phyloP scores from a whole-genome alignment of 1,284 basidiomycete species.

The Ceratobasidium sp. region DNA sequence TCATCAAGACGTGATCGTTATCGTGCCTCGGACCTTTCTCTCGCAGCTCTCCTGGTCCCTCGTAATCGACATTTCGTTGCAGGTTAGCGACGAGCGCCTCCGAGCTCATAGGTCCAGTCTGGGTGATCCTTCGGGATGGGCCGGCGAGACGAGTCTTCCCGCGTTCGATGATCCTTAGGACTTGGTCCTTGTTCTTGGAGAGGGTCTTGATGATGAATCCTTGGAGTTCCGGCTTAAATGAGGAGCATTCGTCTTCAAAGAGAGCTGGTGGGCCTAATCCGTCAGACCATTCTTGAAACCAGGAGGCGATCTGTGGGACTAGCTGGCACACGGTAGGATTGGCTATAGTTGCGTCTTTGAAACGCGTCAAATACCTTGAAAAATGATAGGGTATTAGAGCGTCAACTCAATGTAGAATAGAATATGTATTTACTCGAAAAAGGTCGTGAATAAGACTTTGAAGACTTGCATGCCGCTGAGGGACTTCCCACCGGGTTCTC shows the following conservation, averaged over 20 bases:
- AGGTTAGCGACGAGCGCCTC: conserved; percentile 1
- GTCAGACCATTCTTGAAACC: conserved; percentile 65
- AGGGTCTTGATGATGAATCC: conserved; percentile 52
- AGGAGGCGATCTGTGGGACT: conserved; percentile 61
- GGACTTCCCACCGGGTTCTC: conserved; percentile 56
- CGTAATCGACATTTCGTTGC: conserved; percentile 59
- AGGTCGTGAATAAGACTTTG: conserved; percentile 63
- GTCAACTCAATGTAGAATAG: not conserved
- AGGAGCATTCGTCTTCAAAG: conserved; percentile 56
- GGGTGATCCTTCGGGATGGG: not conserved
- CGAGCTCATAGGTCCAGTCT: not conserved
- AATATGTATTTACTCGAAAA: conserved; percentile 65
- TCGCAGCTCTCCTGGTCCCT: conserved; percentile 68
- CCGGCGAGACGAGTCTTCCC: not conserved
- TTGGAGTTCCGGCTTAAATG: conserved; percentile 52
- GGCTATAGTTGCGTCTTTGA: conserved; percentile 66
- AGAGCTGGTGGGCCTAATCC: conserved; percentile 59
- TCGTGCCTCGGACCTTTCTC: conserved; percentile 70
- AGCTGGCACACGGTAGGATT: conserved; percentile 63
- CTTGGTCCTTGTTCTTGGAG: not conserved
- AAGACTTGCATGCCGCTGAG: conserved; percentile 63
- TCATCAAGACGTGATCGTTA: conserved; percentile 72
- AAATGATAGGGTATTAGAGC: not conserved
- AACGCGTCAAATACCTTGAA: conserved; percentile 69
- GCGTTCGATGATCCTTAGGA: not conserved